Percentiles rank a stretch among this genome's conserved stretches.
Evolutionary conservation across 495 filamentous ascomycete genomes (phyloP).

Genomic region (Aspergillus leporis): DNA sequence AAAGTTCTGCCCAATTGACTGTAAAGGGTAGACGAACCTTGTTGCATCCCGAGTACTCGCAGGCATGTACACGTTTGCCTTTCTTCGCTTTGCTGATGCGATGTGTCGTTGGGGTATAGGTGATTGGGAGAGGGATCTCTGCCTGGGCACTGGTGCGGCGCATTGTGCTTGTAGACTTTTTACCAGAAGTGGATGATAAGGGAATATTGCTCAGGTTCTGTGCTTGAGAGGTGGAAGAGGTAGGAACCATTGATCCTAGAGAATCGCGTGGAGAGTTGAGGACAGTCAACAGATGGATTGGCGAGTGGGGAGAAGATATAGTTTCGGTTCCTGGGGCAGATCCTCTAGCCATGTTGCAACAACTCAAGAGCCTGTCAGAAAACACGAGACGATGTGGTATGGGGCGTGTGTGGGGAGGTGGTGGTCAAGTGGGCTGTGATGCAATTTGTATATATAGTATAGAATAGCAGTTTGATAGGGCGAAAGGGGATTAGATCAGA

Average conservation of each 20-base stretch:
- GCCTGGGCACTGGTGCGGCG: constrained; percentile 23
- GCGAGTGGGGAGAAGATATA: constrained; percentile 26
- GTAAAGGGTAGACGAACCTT: constrained; percentile 51
- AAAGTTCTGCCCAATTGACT: not conserved
- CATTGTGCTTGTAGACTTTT: constrained; percentile 22
- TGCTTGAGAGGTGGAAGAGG: constrained; percentile 3
- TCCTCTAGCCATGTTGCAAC: constrained; percentile 13
- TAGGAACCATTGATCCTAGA: constrained; percentile 8
- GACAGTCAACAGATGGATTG: constrained; percentile 19
- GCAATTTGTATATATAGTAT: constrained; percentile 9
- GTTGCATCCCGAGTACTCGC: constrained; percentile 60
- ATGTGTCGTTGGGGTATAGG: constrained; percentile 69
- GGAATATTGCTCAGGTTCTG: constrained; percentile 8
- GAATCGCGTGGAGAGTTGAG: constrained; percentile 19
- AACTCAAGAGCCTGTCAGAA: constrained; percentile 20
- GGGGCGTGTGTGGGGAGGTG: constrained; percentile 18
- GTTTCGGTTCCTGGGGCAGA: constrained; percentile 19
- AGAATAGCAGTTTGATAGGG: not conserved
- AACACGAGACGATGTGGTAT: constrained; percentile 14
- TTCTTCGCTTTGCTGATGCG: constrained; percentile 83
- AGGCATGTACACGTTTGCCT: constrained; percentile 75
- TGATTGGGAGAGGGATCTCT: constrained; percentile 40
- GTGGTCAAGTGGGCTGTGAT: constrained; percentile 27
- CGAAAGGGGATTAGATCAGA: constrained; percentile 11
- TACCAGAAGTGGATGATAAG: not conserved